Evolutionary conservation across 176 grass and related monocot genomes (phyloP), one percentile per base, ranked within the genome.

Genomic region (Cenchrus purpureus): DNA sequence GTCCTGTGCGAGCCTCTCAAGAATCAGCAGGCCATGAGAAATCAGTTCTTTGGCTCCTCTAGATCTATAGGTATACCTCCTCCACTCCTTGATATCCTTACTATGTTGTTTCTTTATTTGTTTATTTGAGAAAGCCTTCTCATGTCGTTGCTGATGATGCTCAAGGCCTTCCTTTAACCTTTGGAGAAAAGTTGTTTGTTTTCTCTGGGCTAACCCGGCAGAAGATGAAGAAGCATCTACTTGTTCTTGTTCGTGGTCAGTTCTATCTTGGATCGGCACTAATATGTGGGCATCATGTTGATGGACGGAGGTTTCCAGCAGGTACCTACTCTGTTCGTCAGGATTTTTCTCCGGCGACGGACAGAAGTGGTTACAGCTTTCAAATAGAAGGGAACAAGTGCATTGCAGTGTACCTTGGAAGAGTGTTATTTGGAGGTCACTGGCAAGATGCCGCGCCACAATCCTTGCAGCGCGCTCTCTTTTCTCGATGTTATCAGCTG

Each of bases 401-500:
- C 64, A 68, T 1, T 40, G 0, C 0, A 68, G 11, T 6, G 7
- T 0, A 5, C 49, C 64, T 0, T 63, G 32, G 10, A 68, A 68
- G 9, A n/a, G 31, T 19, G 64, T 5, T 54, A 54, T 8, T 6
- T 5, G 3, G 0, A 81, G 17, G 6, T 81, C 31, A 6, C 11
- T 81, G 0, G 7, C 31, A 5, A 81, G 17, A 13, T 43, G 28
- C 43, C 22, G 22, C 0, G 64, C 78, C 1, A 81, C 3, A 68
- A 81, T 68, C 32, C 31, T 68, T 14, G 78, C 10, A 7, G 64
- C 31, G 7, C 48, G 64, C 64, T 80, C 63, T 25, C 48, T 80
- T 0, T 5, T 68, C 63, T 68, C 78, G 0, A 4, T 53, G 29
- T 25, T 25, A 7, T 17, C 11, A 10, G 14, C 46, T 42, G 3